phyloP scores from a whole-genome alignment of 2,329 filamentous ascomycete genomes.

The Xylariomycetidae sp. region DNA sequence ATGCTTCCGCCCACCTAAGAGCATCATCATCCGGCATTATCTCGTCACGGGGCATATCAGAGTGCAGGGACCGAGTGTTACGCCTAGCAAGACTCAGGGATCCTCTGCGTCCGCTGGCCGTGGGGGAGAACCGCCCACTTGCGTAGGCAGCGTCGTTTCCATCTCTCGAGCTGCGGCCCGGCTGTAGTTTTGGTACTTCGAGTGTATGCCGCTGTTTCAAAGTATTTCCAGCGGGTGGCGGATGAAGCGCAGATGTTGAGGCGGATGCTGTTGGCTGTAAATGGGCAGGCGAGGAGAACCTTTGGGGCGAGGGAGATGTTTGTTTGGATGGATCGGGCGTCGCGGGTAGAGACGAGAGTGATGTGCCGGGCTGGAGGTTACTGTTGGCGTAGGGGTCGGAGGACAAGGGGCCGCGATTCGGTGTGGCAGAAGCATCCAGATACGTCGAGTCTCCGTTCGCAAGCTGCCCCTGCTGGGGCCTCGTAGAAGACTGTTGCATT shows the following conservation, averaged over 20 bases:
- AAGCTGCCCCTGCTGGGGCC: neutral
- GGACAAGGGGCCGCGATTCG: no score
- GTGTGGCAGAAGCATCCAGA: constrained; percentile 9
- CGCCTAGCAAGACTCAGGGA: constrained; percentile 81
- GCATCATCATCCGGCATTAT: constrained; percentile 85
- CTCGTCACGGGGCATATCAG: constrained; percentile 80
- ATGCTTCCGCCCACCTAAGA: constrained; percentile 85
- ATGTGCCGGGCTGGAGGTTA: constrained; percentile 15
- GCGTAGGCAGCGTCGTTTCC: constrained; percentile 60
- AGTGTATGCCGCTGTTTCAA: constrained; percentile 82
- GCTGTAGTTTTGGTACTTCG: constrained; percentile 70
- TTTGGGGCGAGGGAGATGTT: constrained; percentile 39
- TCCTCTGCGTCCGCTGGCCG: constrained; percentile 60
- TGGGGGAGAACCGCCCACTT: constrained; percentile 78
- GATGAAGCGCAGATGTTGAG: constrained; percentile 44
- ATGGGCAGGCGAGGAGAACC: constrained; percentile 62
- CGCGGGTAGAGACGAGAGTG: constrained; percentile 17
- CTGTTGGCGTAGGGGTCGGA: constrained; percentile 8
- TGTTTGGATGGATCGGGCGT: constrained; percentile 23
- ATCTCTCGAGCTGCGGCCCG: constrained; percentile 69
- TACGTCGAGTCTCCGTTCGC: constrained; percentile 20
- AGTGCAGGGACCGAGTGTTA: constrained; percentile 79
- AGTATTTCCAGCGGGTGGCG: constrained; percentile 46
- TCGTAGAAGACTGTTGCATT: neutral
- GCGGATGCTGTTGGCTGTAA: constrained; percentile 40